Percentiles rank a stretch among this genome's conserved stretches.
Conservation (phyloP, 225 moss, liverwort and hornwort genomes). For the Takakia lepidozioides region DNA sequence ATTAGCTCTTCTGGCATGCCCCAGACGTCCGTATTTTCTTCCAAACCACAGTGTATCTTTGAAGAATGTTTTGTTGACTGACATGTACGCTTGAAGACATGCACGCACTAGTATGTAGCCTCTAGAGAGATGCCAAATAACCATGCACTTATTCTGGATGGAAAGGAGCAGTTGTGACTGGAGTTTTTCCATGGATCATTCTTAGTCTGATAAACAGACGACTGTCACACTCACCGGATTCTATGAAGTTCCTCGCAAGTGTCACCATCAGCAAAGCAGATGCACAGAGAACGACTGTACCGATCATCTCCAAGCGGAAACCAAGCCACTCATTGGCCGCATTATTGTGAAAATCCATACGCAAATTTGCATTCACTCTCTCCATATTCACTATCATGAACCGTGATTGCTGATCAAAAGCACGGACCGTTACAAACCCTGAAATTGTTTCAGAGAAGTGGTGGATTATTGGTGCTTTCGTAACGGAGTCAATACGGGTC, state of each 20-base stretch:
- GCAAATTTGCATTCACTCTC: slow-evolving; percentile 7
- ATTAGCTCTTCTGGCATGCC: too few species aligned
- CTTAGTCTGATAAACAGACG: too few species aligned
- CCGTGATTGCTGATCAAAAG: slow-evolving; percentile 8
- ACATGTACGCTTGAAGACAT: too few species aligned
- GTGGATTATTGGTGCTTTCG: slow-evolving; percentile 11
- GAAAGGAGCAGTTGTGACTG: too few species aligned
- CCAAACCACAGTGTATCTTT: too few species aligned
- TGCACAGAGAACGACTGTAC: slow-evolving; percentile 7
- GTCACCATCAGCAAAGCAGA: slow-evolving; percentile 9
- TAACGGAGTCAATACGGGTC: slow-evolving; percentile 10
- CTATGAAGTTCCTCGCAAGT: slow-evolving; percentile 5
- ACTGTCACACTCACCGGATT: too few species aligned
- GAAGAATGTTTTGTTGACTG: too few species aligned
- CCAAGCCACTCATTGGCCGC: slow-evolving; percentile 15
- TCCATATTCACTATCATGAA: slow-evolving; percentile 6
- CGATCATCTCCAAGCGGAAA: slow-evolving; percentile 14
- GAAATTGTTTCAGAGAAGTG: slow-evolving; percentile 13
- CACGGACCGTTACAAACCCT: slow-evolving; percentile 13
- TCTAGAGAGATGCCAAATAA: too few species aligned
- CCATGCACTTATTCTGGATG: too few species aligned
- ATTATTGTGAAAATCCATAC: slow-evolving; percentile 11
- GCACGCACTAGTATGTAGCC: too few species aligned
- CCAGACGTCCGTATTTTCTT: too few species aligned
- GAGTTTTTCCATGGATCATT: too few species aligned